These are phyloP conservation scores for Alternaria metachromatica DNA, from an alignment of 2,329 filamentous ascomycete species.

Conservation along the genomic window DNA sequence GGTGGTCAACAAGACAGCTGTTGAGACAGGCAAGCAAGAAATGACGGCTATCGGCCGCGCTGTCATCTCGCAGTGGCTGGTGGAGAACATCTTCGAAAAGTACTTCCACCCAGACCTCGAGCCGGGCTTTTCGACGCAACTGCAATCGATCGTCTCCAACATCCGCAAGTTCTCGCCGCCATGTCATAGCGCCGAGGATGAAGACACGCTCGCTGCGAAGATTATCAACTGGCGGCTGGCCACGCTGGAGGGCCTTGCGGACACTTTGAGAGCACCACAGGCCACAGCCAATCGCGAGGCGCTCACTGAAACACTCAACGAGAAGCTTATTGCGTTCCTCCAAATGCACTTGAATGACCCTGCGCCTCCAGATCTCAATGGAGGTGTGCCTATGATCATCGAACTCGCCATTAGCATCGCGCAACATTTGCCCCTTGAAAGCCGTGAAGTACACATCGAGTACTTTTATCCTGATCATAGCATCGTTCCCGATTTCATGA, in stretches of 20 bases:
- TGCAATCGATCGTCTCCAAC: conserved; percentile 88
- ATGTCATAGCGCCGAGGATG: conserved; percentile 81
- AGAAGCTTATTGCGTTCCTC: conserved; percentile 72
- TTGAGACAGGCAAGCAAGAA: conserved; percentile 89
- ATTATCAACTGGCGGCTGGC: conserved; percentile 92
- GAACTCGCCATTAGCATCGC: conserved; percentile 88
- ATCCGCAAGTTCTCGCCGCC: conserved; percentile 79
- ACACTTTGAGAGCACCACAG: conserved; percentile 69
- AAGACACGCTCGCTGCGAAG: conserved; percentile 84
- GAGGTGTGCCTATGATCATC: conserved; percentile 88
- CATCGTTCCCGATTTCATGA: conserved; percentile 79
- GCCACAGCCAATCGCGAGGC: conserved; percentile 70
- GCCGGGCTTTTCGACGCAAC: conserved; percentile 71
- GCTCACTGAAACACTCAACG: conserved; percentile 65
- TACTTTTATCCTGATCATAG: conserved; percentile 81
- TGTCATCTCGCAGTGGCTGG: conserved; percentile 86
- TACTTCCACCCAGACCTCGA: conserved; percentile 93
- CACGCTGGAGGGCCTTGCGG: conserved; percentile 87
- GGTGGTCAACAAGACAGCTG: conserved; percentile 83
- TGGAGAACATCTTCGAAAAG: conserved; percentile 88
- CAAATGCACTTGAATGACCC: conserved; percentile 78
- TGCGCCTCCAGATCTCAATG: conserved; percentile 80
- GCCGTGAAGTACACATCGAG: conserved; percentile 84
- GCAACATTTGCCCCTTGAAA: conserved; percentile 86
- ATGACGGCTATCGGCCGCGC: conserved; percentile 96